Conservation (phyloP, 306 rosid genomes). For the Castanopsis chinensis region DNA sequence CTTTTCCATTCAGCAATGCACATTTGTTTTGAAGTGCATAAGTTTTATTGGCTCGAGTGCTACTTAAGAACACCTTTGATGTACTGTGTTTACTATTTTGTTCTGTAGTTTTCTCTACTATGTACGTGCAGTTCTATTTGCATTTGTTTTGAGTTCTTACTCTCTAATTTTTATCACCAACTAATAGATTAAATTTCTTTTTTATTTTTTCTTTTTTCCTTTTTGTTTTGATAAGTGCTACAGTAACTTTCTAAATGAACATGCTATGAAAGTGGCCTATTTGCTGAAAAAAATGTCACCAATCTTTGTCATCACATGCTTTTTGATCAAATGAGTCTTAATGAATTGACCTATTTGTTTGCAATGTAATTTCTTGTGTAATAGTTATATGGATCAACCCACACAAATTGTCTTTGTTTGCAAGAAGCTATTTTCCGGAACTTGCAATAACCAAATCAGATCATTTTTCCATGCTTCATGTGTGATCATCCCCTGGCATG, state of each 20-base stretch:
- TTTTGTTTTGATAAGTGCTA: too few species aligned
- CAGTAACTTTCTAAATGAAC: neutral
- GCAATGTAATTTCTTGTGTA: slow-evolving; percentile 3
- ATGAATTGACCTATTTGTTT: neutral
- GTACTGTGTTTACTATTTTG: neutral
- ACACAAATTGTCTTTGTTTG: neutral
- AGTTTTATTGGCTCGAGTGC: neutral
- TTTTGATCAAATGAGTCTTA: slow-evolving; percentile 7
- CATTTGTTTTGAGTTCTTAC: neutral
- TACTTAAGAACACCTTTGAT: neutral
- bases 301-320: neutral
- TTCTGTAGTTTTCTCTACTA: neutral
- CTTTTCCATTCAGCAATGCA: neutral
- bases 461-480: neutral
- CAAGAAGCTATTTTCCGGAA: neutral
- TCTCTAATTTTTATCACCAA: too few species aligned
- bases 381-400: neutral
- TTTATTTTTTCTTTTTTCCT: too few species aligned
- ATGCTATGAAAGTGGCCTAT: neutral
- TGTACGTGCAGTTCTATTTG: neutral
- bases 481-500: neutral
- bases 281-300: neutral
- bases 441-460: neutral
- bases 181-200: too few species aligned
- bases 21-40: neutral